phyloP scores from a whole-genome alignment of 345 rosid genomes.

The Boechera retrofracta region DNA sequence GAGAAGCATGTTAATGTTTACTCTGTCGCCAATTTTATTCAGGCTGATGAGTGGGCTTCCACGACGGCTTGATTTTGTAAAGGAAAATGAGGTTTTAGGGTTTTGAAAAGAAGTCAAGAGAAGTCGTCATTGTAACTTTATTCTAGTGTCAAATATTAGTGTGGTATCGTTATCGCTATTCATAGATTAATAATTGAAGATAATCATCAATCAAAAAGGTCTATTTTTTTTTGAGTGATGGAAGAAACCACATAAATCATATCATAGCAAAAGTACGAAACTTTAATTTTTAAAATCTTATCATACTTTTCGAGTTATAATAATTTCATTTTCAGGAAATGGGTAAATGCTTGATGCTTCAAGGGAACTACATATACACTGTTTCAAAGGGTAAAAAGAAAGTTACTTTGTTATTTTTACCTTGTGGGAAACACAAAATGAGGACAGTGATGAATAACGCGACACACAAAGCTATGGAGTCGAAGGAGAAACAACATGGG shows the following conservation, averaged over 20 bases:
- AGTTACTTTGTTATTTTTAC: neutral
- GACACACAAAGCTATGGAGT: slow-evolving; percentile 26
- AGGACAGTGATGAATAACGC: slow-evolving; percentile 12
- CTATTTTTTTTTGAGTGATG: neutral
- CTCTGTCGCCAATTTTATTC: slow-evolving; percentile 81
- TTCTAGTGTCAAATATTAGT: slow-evolving; percentile 34
- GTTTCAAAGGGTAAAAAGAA: slow-evolving; percentile 11
- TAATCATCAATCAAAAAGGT: neutral
- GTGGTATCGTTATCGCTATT: neutral
- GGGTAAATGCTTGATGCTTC: neutral
- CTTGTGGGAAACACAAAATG: neutral
- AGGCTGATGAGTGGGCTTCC: slow-evolving; percentile 81
- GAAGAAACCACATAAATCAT: slow-evolving; percentile 8
- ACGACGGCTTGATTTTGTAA: slow-evolving; percentile 46
- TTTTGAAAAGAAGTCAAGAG: neutral
- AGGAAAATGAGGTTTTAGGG: slow-evolving; percentile 23
- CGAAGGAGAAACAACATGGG: slow-evolving; percentile 18
- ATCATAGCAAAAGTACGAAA: slow-evolving; percentile 1
- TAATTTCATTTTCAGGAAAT: neutral
- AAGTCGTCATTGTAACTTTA: slow-evolving; percentile 18
- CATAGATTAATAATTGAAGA: neutral
- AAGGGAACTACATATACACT: neutral
- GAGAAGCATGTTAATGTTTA: slow-evolving; percentile 55
- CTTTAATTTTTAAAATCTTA: no score
- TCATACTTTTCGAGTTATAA: no score